A percentile compares a stretch with the other conserved stretches of the same genome.
These are phyloP conservation scores for Gentiana straminea DNA, from an alignment of 257 asterid species.

Conservation along the genomic window DNA sequence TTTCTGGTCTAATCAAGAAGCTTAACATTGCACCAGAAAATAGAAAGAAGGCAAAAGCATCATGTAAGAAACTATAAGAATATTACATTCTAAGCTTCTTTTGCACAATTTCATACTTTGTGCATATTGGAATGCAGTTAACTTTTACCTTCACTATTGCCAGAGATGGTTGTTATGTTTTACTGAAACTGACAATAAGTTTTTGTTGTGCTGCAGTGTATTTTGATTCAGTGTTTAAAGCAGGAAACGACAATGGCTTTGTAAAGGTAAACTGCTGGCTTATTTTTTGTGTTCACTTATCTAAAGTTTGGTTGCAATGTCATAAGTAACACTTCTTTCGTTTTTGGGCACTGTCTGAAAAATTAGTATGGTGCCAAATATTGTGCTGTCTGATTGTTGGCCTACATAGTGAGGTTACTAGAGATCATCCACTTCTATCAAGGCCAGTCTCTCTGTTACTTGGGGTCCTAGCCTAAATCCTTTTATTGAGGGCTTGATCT, in stretches of 20 bases:
- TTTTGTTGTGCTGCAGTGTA: slow-evolving; percentile 46
- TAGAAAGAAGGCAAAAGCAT: slow-evolving; percentile 60
- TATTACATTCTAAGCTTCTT: neutral
- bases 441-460: too few relatives aligned
- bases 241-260: slow-evolving; percentile 38
- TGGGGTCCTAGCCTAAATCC: too few relatives aligned
- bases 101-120: neutral
- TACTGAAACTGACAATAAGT: too few relatives aligned
- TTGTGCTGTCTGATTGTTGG: neutral
- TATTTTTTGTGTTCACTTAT: too few relatives aligned
- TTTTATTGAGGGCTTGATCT: too few relatives aligned
- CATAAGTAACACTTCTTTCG: neutral
- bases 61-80: slow-evolving; percentile 38
- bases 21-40: slow-evolving; percentile 53
- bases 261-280: slow-evolving; percentile 41
- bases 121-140: neutral
- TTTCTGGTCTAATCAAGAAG: slow-evolving; percentile 82
- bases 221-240: slow-evolving; percentile 59
- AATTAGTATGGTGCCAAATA: neutral
- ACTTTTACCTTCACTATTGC: neutral
- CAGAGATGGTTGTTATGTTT: slow-evolving; percentile 7
- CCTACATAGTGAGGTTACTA: neutral
- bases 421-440: neutral
- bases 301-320: too few relatives aligned
- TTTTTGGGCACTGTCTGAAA: neutral